These are phyloP conservation scores for Physcia stellaris DNA, from an alignment of 495 filamentous ascomycete genomes.

Conservation along the genomic window DNA sequence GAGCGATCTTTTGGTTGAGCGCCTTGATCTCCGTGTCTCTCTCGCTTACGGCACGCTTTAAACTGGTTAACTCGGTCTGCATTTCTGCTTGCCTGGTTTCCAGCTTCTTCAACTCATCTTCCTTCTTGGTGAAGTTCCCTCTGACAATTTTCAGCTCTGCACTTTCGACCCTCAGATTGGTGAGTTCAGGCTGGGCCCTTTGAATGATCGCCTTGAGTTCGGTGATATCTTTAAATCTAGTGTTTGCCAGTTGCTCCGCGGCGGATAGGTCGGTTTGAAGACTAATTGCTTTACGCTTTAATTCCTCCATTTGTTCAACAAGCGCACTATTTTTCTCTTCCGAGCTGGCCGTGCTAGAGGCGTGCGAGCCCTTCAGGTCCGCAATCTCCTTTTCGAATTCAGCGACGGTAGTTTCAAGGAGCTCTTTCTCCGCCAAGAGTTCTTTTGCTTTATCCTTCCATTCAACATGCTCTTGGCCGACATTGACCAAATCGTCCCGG, in stretches of 20 bases:
- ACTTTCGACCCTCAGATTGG: slow-evolving; percentile 59
- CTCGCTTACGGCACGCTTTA: slow-evolving; percentile 54
- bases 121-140: slow-evolving; percentile 56
- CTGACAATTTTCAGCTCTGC: slow-evolving; percentile 54
- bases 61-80: slow-evolving; percentile 51
- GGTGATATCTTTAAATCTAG: slow-evolving; percentile 75
- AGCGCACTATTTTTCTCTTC: slow-evolving; percentile 45
- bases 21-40: slow-evolving; percentile 63
- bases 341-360: slow-evolving; percentile 31
- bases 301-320: slow-evolving; percentile 55
- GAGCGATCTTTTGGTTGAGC: slow-evolving; percentile 59
- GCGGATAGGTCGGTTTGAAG: slow-evolving; percentile 77
- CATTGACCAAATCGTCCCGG: slow-evolving; percentile 57
- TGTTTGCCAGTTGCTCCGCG: slow-evolving; percentile 69
- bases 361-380: slow-evolving; percentile 42
- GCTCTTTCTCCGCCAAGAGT: slow-evolving; percentile 43
- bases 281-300: slow-evolving; percentile 53
- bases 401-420: slow-evolving; percentile 46
- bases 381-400: slow-evolving; percentile 51
- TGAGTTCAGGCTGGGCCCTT: slow-evolving; percentile 76
- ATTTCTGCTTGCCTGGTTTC: slow-evolving; percentile 74
- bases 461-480: slow-evolving; percentile 72
- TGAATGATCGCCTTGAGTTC: slow-evolving; percentile 66
- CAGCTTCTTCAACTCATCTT: slow-evolving; percentile 52
- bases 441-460: slow-evolving; percentile 67